Percentiles rank a stretch among this genome's conserved stretches.
These are phyloP conservation scores for Boletus pseudopeckii DNA, from an alignment of 768 basidiomycete genomes.

Conservation along the genomic window DNA sequence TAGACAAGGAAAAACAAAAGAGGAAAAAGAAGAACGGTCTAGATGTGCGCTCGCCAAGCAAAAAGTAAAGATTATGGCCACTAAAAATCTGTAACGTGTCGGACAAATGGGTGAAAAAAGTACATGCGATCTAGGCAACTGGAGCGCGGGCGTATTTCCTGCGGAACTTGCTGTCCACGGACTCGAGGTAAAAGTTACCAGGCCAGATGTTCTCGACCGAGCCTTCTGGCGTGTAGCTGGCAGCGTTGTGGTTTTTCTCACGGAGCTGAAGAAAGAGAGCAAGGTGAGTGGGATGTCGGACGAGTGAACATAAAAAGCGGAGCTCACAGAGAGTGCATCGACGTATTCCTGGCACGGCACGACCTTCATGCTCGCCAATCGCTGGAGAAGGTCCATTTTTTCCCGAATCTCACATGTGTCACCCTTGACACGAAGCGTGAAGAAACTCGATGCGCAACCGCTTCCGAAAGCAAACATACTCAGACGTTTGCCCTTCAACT, in stretches of 20 bases:
- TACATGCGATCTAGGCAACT: slow-evolving; percentile 16
- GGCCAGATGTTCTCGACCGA: slow-evolving; percentile 91
- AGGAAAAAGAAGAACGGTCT: neutral
- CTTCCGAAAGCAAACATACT: slow-evolving; percentile 96
- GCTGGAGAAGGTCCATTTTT: slow-evolving; percentile 77
- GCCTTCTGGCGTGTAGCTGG: slow-evolving; percentile 80
- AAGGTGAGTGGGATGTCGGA: neutral
- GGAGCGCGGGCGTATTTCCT: slow-evolving; percentile 72
- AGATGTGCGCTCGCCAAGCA: slow-evolving; percentile 3
- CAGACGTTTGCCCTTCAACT: slow-evolving; percentile 78
- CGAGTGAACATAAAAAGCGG: neutral
- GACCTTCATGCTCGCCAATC: slow-evolving; percentile 84
- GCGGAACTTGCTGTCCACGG: slow-evolving; percentile 87
- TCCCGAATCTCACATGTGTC: slow-evolving; percentile 77
- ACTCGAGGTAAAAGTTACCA: slow-evolving; percentile 88
- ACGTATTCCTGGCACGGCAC: slow-evolving; percentile 92
- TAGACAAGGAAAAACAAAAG: neutral
- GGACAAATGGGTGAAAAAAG: neutral
- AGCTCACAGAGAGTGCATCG: slow-evolving; percentile 66
- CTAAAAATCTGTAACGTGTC: neutral
- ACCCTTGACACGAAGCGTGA: slow-evolving; percentile 80
- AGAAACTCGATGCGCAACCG: slow-evolving; percentile 95
- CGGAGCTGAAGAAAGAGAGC: slow-evolving; percentile 57
- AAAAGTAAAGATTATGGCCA: neutral
- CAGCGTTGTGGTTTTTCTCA: slow-evolving; percentile 94